These are phyloP conservation scores for Botrytis cinerea DNA, from an alignment of 2,329 filamentous ascomycete genomes.

Conservation along the genomic window DNA sequence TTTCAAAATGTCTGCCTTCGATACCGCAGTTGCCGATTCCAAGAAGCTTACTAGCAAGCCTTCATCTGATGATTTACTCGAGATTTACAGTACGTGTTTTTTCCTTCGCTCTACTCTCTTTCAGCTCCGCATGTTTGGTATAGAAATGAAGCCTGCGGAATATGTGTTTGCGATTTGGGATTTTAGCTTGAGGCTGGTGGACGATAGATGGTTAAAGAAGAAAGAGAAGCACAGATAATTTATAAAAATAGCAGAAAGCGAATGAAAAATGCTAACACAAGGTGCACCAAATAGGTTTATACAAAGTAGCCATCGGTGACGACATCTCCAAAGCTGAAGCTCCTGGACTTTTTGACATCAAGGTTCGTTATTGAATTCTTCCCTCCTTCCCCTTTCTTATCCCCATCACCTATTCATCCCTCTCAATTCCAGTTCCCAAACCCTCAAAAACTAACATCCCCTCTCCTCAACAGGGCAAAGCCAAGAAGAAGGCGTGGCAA, in stretches of 20 bases:
- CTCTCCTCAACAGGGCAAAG: slow-evolving; percentile 58
- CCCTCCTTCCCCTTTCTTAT: neutral
- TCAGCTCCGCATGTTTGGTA: neutral
- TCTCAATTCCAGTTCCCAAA: neutral
- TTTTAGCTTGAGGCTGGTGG: neutral
- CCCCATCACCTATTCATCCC: slow-evolving; percentile 41
- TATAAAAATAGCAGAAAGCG: too few species aligned
- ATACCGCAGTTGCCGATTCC: slow-evolving; percentile 61
- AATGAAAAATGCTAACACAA: neutral
- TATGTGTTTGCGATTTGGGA: neutral
- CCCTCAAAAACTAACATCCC: neutral
- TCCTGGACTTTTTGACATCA: slow-evolving; percentile 71
- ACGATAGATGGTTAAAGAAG: neutral
- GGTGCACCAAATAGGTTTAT: slow-evolving; percentile 50
- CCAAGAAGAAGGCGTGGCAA: slow-evolving; percentile 79
- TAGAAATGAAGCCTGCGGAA: neutral
- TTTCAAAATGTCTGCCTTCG: slow-evolving; percentile 44
- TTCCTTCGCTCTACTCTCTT: neutral
- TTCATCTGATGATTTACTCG: slow-evolving; percentile 63
- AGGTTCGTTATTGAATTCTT: slow-evolving; percentile 45
- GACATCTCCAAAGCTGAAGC: slow-evolving; percentile 56
- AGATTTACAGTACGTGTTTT: slow-evolving; percentile 36
- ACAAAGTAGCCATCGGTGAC: slow-evolving; percentile 59
- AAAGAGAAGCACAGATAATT: too few species aligned
- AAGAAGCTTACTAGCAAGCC: slow-evolving; percentile 69